These are phyloP conservation scores for Diaporthe longicolla DNA, from an alignment of 2,329 filamentous ascomycete genomes.

Conservation along the genomic window DNA sequence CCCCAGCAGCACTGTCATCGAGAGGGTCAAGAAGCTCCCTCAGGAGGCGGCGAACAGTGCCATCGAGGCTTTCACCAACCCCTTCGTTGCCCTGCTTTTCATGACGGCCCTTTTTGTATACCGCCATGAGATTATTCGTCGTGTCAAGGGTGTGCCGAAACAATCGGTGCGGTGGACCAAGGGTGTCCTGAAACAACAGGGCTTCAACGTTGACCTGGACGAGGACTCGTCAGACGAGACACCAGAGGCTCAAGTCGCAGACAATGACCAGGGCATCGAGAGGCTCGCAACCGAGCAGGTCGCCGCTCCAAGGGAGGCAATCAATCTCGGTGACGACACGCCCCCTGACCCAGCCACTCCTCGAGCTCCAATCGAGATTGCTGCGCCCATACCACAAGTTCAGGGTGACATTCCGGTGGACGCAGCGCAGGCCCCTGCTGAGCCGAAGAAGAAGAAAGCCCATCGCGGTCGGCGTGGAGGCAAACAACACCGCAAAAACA, in stretches of 20 bases:
- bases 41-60: slow-evolving; percentile 64
- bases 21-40: slow-evolving; percentile 66
- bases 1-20: slow-evolving; percentile 57
- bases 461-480: slow-evolving; percentile 81
- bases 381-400: background rate
- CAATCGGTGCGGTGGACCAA: slow-evolving; percentile 45
- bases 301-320: background rate
- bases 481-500: slow-evolving; percentile 74
- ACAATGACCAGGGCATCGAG: background rate
- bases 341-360: background rate
- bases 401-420: background rate
- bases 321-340: background rate
- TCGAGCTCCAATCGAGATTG: background rate
- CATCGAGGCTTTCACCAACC: slow-evolving; percentile 70
- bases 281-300: slow-evolving; percentile 2
- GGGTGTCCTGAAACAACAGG: slow-evolving; percentile 36
- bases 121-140: slow-evolving; percentile 60
- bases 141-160: slow-evolving; percentile 54
- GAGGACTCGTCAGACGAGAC: slow-evolving; percentile 36
- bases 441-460: slow-evolving; percentile 74
- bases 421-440: slow-evolving; percentile 50
- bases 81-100: slow-evolving; percentile 63
- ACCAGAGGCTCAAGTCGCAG: slow-evolving; percentile 10
- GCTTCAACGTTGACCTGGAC: slow-evolving; percentile 34
- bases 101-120: slow-evolving; percentile 59